Percentiles rank a stretch among this genome's conserved stretches.
phyloP scores from a whole-genome alignment of 2,329 filamentous ascomycete genomes.

The Penicillium olsonii region DNA sequence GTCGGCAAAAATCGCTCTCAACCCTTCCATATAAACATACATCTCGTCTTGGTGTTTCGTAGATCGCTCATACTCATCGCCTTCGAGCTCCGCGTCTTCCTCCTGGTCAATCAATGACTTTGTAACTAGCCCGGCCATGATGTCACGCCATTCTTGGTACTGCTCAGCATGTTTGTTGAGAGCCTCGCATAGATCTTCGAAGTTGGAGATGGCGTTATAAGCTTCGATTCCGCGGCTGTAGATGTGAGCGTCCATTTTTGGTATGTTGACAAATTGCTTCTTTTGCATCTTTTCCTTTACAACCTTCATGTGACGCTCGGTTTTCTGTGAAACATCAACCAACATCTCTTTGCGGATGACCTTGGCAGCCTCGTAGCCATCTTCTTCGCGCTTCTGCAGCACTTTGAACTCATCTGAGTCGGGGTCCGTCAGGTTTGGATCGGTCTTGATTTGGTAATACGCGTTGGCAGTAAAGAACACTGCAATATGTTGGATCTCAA shows the following conservation, averaged over 20 bases:
- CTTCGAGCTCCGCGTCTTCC: conserved; percentile 71
- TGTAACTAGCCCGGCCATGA: conserved; percentile 70
- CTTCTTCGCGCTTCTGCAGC: conserved; percentile 70
- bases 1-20: conserved; percentile 76
- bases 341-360: conserved; percentile 75
- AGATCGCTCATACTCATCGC: conserved; percentile 87
- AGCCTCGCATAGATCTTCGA: conserved; percentile 64
- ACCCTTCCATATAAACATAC: conserved; percentile 78
- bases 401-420: conserved; percentile 66
- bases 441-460: conserved; percentile 78
- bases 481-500: conserved; percentile 80
- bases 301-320: conserved; percentile 63
- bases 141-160: conserved; percentile 73
- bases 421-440: conserved; percentile 63
- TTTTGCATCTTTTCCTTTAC: conserved; percentile 57
- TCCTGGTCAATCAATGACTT: conserved; percentile 82
- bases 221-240: conserved; percentile 72
- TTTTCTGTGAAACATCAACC: conserved; percentile 58
- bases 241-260: conserved; percentile 57
- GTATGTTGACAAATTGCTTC: conserved; percentile 63
- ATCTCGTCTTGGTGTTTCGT: conserved; percentile 86
- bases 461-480: conserved; percentile 84
- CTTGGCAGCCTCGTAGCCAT: conserved; percentile 78
- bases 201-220: conserved; percentile 62
- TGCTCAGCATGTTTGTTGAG: conserved; percentile 72